A percentile compares a stretch with the other conserved stretches of the same genome.
Evolutionary conservation across 768 basidiomycete species (phyloP).

Genomic region (Auricularia sp.): DNA sequence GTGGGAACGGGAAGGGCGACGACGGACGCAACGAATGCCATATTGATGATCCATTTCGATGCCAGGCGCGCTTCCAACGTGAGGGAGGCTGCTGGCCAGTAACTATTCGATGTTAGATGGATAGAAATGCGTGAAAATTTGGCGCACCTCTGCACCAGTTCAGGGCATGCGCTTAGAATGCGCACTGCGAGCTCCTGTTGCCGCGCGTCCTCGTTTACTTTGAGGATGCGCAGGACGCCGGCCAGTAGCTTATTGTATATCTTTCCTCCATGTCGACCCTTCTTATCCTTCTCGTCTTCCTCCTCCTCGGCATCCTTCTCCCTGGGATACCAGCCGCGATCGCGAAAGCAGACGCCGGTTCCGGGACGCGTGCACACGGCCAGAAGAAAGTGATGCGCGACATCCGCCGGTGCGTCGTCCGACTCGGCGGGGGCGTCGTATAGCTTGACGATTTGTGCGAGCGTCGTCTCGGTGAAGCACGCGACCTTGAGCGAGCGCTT

Average conservation of each 20-base stretch:
- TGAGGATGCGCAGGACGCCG: conserved; percentile 61
- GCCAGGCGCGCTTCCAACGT: conserved; percentile 81
- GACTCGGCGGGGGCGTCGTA: conserved; percentile 45
- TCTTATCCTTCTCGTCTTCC: conserved; percentile 14
- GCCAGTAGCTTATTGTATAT: conserved; percentile 78
- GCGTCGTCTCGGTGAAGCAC: conserved; percentile 56
- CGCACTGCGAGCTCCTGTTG: conserved; percentile 79
- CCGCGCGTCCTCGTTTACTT: conserved; percentile 80
- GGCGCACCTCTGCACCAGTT: conserved; percentile 66
- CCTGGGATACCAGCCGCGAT: conserved; percentile 85
- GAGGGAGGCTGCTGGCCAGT: conserved; percentile 57
- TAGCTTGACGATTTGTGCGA: conserved; percentile 64
- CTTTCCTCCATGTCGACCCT: conserved; percentile 31
- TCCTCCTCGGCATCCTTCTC: conserved; percentile 37
- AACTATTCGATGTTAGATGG: conserved; percentile 33
- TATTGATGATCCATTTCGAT: conserved; percentile 85
- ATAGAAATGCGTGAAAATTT: conserved; percentile 9
- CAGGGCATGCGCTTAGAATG: conserved; percentile 75
- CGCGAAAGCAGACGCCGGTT: conserved; percentile 76
- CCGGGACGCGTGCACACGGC: conserved; percentile 77
- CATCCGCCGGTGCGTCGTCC: conserved; percentile 49
- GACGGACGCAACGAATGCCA: conserved; percentile 70
- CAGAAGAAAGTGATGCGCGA: conserved; percentile 80
- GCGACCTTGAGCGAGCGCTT: conserved; percentile 62
- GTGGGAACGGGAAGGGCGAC: conserved; percentile 67